Percentiles rank a stretch among this genome's conserved stretches.
Conservation (phyloP, 1,139 yeast species). For the Hansenula anomala region DNA sequence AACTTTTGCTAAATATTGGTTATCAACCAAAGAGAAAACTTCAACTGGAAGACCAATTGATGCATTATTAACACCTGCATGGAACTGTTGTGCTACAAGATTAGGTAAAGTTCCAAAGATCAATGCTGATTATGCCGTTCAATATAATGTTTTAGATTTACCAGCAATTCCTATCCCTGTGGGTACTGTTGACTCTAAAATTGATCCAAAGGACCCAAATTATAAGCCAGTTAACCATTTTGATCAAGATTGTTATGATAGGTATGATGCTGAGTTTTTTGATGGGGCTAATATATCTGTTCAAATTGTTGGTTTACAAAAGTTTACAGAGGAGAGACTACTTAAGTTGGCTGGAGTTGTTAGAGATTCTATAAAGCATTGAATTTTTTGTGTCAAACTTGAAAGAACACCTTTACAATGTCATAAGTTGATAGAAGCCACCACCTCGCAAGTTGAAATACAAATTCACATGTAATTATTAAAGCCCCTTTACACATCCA, state of each 20-base stretch:
- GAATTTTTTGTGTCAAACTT: too few relatives aligned
- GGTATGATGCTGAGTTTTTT: slow-evolving; percentile 2
- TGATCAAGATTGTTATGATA: slow-evolving; percentile 2
- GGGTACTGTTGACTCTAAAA: neutral
- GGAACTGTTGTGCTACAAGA: slow-evolving; percentile 1
- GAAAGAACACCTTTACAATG: too few relatives aligned
- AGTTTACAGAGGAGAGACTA: neutral
- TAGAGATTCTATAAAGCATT: neutral
- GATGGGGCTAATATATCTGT: slow-evolving; percentile 1
- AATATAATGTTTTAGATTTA: neutral
- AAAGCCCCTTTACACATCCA: too few relatives aligned
- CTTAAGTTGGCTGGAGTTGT: neutral
- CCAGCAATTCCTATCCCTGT: slow-evolving; percentile 1
- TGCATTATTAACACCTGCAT: slow-evolving; percentile 1
- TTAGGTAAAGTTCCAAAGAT: neutral
- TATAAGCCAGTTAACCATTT: slow-evolving; percentile 1
- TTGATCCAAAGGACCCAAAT: neutral
- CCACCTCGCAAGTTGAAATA: too few relatives aligned
- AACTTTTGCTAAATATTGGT: neutral
- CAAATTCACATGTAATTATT: too few relatives aligned
- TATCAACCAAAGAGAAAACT: neutral
- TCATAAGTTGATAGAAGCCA: too few relatives aligned
- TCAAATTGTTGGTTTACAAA: neutral
- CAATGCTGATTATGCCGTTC: slow-evolving; percentile 1
- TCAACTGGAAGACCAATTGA: slow-evolving; percentile 1